Base-by-base conservation (phyloP, 2,329 filamentous ascomycete genomes). In the Talaromyces sp. region DNA sequence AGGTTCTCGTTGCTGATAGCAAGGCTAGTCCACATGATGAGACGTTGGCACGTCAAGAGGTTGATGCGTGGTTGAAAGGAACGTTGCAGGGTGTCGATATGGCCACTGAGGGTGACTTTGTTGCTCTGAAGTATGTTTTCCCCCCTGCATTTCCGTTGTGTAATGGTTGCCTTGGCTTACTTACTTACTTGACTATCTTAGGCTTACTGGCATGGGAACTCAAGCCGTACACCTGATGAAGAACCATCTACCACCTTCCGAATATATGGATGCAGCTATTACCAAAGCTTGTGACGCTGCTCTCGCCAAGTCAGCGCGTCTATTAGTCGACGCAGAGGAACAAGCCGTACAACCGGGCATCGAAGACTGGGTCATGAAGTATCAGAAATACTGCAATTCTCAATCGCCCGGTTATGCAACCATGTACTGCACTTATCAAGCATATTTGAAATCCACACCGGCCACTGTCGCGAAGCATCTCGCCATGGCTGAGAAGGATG, bases 241-340 rank as follows among this genome's bases (percentile, higher is more conserved):
- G 57, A 64, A 73, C 4, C 65, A 72, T 50, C 64, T 70, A 8
- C 63, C 68, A 3, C 77, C 78, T 1, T 73, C 80, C 1, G 62
- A 66, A 11, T 67, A 69, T 31, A 77, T 80, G 64, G 64, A 72
- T 37, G 55, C 68, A 9, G 76, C 77, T 1, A 77, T 81, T 64
- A 68, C 72, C 39, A 67, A 69, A 31, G 76, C 80, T 25, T 77
- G 77, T 60, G 69, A 76, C 39, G 63, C 73, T 48, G 76, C 78
- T 2, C 69, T 73, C 50, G 68, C 71, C 13, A 73, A 74, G 53
- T 73, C 73, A 11, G 75, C 75, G 51, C 73, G 78, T 15, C 69
- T 83, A 53, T 75, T 79, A 62, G 73, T 83, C 53, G 81, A 83
- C 62, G 79, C 81, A 4, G 81, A 83, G 65, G 79, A 83, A 63